Conservation (phyloP, 2,329 filamentous ascomycete species). For the Xylaria sp. region DNA sequence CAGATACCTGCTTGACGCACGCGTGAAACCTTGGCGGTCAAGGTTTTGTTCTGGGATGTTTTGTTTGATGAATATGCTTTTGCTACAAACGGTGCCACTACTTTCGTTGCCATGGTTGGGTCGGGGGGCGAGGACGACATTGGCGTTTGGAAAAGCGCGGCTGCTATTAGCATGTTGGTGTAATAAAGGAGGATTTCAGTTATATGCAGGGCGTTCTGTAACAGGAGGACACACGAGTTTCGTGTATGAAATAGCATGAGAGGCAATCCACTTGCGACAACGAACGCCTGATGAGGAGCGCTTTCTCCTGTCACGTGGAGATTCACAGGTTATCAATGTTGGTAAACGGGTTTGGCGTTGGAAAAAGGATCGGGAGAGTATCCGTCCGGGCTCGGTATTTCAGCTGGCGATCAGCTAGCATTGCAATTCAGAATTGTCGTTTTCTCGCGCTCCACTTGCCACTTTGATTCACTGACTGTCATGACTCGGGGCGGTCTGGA, state of each 20-base stretch:
- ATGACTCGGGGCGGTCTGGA: not conserved
- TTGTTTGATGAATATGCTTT: slow-evolving; percentile 21
- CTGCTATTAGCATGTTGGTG: slow-evolving; percentile 16
- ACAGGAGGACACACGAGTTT: slow-evolving; percentile 15
- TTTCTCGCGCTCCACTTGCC: not conserved
- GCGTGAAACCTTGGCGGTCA: slow-evolving; percentile 35
- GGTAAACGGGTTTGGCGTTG: slow-evolving; percentile 30
- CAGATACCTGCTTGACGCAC: slow-evolving; percentile 39
- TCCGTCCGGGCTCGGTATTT: not conserved
- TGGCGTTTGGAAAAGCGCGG: slow-evolving; percentile 33
- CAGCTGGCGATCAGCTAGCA: slow-evolving; percentile 19
- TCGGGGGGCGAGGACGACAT: slow-evolving; percentile 23
- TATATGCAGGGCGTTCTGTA: slow-evolving; percentile 30
- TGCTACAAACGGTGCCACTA: slow-evolving; percentile 12
- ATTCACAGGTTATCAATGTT: slow-evolving; percentile 16
- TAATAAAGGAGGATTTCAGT: slow-evolving; percentile 3
- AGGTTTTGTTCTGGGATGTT: slow-evolving; percentile 37
- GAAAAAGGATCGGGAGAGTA: slow-evolving; percentile 22
- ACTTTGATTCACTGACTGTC: not conserved
- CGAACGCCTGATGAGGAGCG: slow-evolving; percentile 1
- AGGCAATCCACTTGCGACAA: slow-evolving; percentile 22
- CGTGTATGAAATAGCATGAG: slow-evolving; percentile 27
- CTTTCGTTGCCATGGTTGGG: slow-evolving; percentile 17
- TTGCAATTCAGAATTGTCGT: slow-evolving; percentile 21
- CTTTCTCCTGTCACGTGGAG: slow-evolving; percentile 4